Evolutionary conservation across 345 rosid genomes (phyloP), one percentile per base, ranked within the genome.

Genomic region (Gossypium longicalyx): DNA sequence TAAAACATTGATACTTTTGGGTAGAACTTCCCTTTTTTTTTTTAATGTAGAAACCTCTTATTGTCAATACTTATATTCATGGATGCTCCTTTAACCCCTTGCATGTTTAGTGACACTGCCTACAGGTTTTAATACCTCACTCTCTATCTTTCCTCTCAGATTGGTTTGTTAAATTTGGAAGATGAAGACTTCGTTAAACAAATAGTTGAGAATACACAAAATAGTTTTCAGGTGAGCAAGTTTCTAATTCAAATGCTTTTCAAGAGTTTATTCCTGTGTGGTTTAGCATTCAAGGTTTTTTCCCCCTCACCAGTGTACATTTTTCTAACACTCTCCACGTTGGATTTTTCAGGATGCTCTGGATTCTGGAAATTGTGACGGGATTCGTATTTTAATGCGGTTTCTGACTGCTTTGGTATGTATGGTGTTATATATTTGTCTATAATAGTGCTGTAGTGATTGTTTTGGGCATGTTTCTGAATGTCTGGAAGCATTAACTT

Each of bases 91-190:
- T 45, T 66, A 11, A 7, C 34, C 70, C 34, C 44, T 15, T 3
- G 54, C 29, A 10, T 16, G 43, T 34, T 70, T 51, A 48, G 12
- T 53, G 4, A 34, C 2, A 12, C 4, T 25, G 51, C 71, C 19
- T 51, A 17, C 27, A n/a, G 67, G 73, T 66, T 71, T 52, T 79
- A 71, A 20, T 38, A 0, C 17, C 72, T 54, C 76, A 34, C 76
- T 74, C 67, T 73, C 66, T 57, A 69, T 22, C 68, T 76, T 71
- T 76, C 65, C 65, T 74, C 59, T 54, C 75, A 96, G 98, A 83
- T 91, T 83, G 98, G 97, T 57, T 81, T 96, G 78, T 62, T 96
- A 86, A 93, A 96, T 87, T 82, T 91, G 92, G 99, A 93, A 76
- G 87, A 96, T 62, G 99, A 96, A 83, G 97, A 91, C n/a, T 91